Conservation (phyloP, 306 rosid genomes). For the Spatholobus suberectus region DNA sequence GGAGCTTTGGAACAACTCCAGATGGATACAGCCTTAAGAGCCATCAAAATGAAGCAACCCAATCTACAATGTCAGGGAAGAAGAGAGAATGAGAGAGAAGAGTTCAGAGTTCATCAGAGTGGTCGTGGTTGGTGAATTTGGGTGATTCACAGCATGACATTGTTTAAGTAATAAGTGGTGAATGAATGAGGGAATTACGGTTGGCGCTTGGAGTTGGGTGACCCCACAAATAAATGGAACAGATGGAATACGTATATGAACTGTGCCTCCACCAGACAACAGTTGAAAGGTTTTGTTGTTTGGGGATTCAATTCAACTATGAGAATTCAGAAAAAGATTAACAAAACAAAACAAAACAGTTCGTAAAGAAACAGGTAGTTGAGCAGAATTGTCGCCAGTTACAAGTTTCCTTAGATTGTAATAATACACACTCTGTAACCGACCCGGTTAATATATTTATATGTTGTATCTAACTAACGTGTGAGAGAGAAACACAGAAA, state of each 20-base stretch:
- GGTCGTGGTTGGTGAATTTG: constrained; percentile 54
- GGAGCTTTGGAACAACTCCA: constrained; percentile 46
- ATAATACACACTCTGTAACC: background rate
- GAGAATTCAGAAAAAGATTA: background rate
- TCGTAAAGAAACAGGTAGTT: constrained; percentile 49
- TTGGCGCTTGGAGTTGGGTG: constrained; percentile 28
- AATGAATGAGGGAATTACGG: constrained; percentile 37
- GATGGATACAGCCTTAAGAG: constrained; percentile 53
- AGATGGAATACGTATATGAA: background rate
- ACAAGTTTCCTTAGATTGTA: constrained; percentile 46
- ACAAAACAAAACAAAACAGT: background rate
- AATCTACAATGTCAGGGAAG: constrained; percentile 30
- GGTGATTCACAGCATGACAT: constrained; percentile 54
- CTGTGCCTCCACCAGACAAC: background rate
- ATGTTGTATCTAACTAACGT: background rate
- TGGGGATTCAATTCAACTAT: background rate
- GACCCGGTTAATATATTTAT: background rate
- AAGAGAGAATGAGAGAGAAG: constrained; percentile 25
- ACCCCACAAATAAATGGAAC: constrained; percentile 46
- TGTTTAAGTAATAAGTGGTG: constrained; percentile 39
- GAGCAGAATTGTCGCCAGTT: constrained; percentile 55
- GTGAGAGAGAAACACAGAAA: background rate
- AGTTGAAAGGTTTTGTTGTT: background rate
- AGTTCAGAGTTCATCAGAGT: constrained; percentile 40
- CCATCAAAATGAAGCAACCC: constrained; percentile 60